phyloP scores from a whole-genome alignment of 2,329 filamentous ascomycete genomes.

The Trichoderma lentiforme region DNA sequence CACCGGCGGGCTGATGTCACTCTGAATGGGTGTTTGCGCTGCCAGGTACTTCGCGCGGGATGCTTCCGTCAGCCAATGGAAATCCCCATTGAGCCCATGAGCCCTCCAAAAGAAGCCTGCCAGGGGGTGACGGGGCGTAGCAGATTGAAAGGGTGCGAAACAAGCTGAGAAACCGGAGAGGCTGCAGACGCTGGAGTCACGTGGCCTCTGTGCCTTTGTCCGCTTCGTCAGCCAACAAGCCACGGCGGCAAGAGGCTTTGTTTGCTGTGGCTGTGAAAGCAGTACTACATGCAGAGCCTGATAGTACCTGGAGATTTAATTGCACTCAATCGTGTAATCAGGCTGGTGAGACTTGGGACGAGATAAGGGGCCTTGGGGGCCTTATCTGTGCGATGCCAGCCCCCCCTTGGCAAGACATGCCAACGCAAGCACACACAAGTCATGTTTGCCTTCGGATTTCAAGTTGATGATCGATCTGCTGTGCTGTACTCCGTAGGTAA shows the following conservation, averaged over 20 bases:
- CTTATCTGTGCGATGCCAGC: background rate
- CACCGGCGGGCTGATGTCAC: conserved; percentile 2
- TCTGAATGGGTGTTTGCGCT: background rate
- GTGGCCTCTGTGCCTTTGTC: background rate
- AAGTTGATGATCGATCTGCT: background rate
- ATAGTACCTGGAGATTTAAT: background rate
- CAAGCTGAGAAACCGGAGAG: background rate
- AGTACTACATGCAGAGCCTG: background rate
- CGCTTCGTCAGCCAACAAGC: background rate
- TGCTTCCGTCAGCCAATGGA: background rate
- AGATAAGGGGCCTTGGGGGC: background rate
- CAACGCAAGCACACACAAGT: background rate
- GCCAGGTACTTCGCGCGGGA: conserved; percentile 7
- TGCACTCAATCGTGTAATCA: background rate
- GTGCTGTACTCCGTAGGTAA: background rate
- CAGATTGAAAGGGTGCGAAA: background rate
- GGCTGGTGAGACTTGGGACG: background rate
- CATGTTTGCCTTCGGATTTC: background rate
- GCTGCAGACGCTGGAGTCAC: background rate
- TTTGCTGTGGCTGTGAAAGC: background rate
- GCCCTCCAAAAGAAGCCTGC: conserved; percentile 10
- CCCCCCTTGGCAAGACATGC: background rate
- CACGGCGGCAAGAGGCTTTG: background rate
- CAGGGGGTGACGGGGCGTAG: background rate
- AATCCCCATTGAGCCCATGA: background rate